These are phyloP conservation scores for Pseudopediastrum boryanum DNA, from an alignment of 139 green algal species.

Conservation along the genomic window DNA sequence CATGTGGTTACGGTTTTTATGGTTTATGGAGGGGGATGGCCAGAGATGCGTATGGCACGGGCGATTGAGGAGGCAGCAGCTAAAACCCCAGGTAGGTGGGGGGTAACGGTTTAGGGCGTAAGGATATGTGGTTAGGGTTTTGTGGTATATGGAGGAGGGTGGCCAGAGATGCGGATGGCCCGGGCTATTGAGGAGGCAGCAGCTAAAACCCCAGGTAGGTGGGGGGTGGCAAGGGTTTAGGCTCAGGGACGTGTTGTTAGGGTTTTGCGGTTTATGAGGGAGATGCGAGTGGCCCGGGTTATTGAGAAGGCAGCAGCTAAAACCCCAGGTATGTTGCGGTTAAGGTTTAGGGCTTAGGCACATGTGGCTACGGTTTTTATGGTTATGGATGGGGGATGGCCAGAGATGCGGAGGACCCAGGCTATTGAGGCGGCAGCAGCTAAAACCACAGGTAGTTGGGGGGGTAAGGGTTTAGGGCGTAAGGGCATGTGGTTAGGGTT, in stretches of 20 bases:
- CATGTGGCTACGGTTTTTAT: no score
- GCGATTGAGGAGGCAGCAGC: constrained; percentile 88
- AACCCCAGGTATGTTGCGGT: no score
- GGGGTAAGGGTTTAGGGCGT: not conserved
- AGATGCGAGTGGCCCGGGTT: constrained; percentile 81
- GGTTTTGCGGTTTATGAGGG: no score
- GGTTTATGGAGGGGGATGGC: constrained; percentile 91
- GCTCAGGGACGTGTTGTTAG: not conserved
- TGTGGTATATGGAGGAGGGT: not conserved
- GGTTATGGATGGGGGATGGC: constrained; percentile 91
- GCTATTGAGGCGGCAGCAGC: constrained; percentile 87
- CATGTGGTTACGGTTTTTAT: no score
- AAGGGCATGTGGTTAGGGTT: not conserved
- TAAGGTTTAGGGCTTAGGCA: no score
- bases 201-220: constrained; percentile 68
- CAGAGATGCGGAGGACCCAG: constrained; percentile 90
- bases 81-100: constrained; percentile 66
- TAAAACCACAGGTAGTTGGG: constrained; percentile 65
- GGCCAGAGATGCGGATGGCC: constrained; percentile 87
- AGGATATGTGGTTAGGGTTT: not conserved
- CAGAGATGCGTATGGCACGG: constrained; percentile 90
- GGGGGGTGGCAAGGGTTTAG: not conserved
- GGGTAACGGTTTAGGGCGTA: not conserved
- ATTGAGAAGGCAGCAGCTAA: not conserved
- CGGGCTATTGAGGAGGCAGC: constrained; percentile 88